phyloP scores from a whole-genome alignment of 352 stramenopile species.

The Phytophthora quininea region DNA sequence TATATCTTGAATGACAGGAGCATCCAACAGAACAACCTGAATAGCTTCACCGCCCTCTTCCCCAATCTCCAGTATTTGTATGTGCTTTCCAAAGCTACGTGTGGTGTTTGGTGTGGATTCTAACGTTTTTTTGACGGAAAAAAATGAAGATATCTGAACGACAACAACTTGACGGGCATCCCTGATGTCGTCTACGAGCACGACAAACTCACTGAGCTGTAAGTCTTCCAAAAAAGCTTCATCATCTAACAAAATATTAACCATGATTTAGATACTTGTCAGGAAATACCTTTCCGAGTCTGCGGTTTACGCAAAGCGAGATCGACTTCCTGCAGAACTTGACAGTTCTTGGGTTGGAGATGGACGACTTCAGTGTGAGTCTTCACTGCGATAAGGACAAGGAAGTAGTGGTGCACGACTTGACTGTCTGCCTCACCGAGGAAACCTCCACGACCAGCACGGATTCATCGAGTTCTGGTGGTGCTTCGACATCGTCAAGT shows the following conservation, averaged over 20 bases:
- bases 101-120: not conserved
- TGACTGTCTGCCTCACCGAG: constrained; percentile 27
- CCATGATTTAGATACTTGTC: constrained; percentile 27
- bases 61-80: constrained; percentile 51
- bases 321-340: constrained; percentile 33
- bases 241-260: not conserved
- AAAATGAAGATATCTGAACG: constrained; percentile 37
- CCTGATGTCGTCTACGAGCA: constrained; percentile 53
- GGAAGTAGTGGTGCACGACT: constrained; percentile 30
- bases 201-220: constrained; percentile 45
- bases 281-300: constrained; percentile 40
- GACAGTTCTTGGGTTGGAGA: constrained; percentile 35
- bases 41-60: constrained; percentile 52
- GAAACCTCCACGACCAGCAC: constrained; percentile 19
- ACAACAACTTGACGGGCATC: constrained; percentile 56
- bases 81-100: not conserved
- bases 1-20: constrained; percentile 6
- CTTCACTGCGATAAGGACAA: constrained; percentile 29
- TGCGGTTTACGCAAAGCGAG: constrained; percentile 43
- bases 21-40: constrained; percentile 18
- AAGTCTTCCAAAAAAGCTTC: constrained; percentile 1
- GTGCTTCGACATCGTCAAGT: constrained; percentile 9
- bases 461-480: constrained; percentile 2
- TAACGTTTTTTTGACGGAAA: not conserved
- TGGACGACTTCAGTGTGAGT: constrained; percentile 34